Percentiles rank a stretch among this genome's conserved stretches.
phyloP scores from a whole-genome alignment of 1,284 basidiomycete species.

The Leucoagaricus sp. region DNA sequence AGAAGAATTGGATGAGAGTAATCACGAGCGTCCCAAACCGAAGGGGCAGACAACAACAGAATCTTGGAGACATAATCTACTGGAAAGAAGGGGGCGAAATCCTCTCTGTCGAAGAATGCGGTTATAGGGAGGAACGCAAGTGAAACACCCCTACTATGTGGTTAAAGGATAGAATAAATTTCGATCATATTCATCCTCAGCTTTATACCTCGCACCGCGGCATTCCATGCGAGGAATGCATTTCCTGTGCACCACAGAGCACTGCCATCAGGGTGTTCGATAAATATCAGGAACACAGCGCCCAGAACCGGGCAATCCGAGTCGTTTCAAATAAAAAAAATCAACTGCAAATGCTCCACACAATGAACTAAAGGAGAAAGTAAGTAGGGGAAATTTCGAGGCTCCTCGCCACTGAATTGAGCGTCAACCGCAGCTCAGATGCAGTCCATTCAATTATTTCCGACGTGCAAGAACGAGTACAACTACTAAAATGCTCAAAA shows the following conservation, averaged over 20 bases:
- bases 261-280: too few species aligned
- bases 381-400: too few species aligned
- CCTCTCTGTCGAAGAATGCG: not conserved
- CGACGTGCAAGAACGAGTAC: not conserved
- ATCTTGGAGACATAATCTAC: constrained; percentile 39
- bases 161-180: not conserved
- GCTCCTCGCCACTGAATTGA: too few species aligned
- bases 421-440: too few species aligned
- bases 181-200: not conserved
- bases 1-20: constrained; percentile 36
- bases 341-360: too few species aligned
- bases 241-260: too few species aligned
- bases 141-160: not conserved
- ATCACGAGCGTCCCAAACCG: constrained; percentile 40
- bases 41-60: constrained; percentile 40
- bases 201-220: not conserved
- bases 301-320: not conserved
- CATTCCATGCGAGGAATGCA: too few species aligned
- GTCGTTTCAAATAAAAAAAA: too few species aligned
- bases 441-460: too few species aligned
- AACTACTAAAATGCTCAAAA: not conserved
- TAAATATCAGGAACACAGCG: too few species aligned
- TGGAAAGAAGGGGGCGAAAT: not conserved
- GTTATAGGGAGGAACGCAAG: not conserved
- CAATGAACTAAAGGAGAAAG: too few species aligned